Evolutionary conservation across 2,329 filamentous ascomycete genomes (phyloP), one percentile per base, ranked within the genome.

Genomic region (Pseudogymnoascus pannorum): DNA sequence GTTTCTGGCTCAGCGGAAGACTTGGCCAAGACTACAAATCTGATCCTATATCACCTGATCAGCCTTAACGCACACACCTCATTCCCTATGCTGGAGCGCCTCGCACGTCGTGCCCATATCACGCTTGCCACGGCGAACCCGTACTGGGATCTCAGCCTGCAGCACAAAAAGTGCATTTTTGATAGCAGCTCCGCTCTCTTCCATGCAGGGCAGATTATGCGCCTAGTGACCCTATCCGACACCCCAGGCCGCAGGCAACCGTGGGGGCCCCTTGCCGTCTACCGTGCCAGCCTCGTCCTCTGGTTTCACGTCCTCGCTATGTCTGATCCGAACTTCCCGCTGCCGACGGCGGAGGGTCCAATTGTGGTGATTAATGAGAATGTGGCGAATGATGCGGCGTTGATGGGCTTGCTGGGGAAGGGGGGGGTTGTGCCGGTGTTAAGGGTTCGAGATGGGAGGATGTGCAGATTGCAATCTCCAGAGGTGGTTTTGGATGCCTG

Each of bases 231-330:
- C 5, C 88, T 89, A 81, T 79, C 83, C 2, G 29, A 35, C 33
- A 35, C 29, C 4, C 26, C 4, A 36, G 80, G 84, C 57, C 77
- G 81, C 2, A 80, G 85, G 20, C 87, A 87, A 5, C 81, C 80
- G 36, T 91, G 87, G 87, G 90, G 87, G 87, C 76, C 84, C n/a
- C 82, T 80, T 1, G 87, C 86, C 2, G 75, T 89, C 40, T 89
- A 90, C 70, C 83, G 87, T n/a, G 86, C 80, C 1, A 79, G 79
- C 3, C 74, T 88, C 61, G 80, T 86, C 40, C 75, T 87, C 2
- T 88, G 85, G 85, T 77, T 80, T 2, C 83, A 87, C 66, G 82
- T 83, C 66, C 72, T 87, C 61, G 77, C 75, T 5, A 77, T 79
- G 62, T 76, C 80, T 62, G 79, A 84, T 62, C 69, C 65, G 24